Conservation (phyloP, 805 yeast genomes). For the Blastobotrys attinorum region DNA sequence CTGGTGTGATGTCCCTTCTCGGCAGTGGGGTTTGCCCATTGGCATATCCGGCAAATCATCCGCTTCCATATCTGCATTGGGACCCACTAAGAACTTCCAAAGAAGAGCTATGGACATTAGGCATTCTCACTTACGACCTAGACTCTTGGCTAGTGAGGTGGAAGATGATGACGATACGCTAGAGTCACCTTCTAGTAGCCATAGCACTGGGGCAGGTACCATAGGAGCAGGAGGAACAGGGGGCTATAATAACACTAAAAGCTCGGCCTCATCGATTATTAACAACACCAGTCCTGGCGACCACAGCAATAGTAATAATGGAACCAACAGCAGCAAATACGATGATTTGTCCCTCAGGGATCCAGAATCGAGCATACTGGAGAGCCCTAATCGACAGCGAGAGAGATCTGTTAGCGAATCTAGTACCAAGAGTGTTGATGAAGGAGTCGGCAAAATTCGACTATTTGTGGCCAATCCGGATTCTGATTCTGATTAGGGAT, state of each 20-base stretch:
- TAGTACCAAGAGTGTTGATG: slow-evolving; percentile 26
- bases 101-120: slow-evolving; percentile 31
- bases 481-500: slow-evolving; percentile 22
- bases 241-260: background rate
- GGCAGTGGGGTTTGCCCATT: slow-evolving; percentile 24
- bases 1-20: slow-evolving; percentile 22
- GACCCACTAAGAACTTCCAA: slow-evolving; percentile 23
- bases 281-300: background rate
- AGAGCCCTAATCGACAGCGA: background rate
- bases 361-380: background rate
- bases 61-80: slow-evolving; percentile 10
- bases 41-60: slow-evolving; percentile 19
- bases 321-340: slow-evolving; percentile 1
- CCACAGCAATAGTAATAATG: slow-evolving; percentile 3
- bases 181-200: slow-evolving; percentile 1
- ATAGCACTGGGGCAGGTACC: no score
- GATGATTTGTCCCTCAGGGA: background rate
- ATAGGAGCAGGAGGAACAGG: slow-evolving; percentile 3
- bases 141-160: slow-evolving; percentile 67
- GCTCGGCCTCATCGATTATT: slow-evolving; percentile 1
- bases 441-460: slow-evolving; percentile 27
- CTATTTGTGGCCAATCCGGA: slow-evolving; percentile 35
- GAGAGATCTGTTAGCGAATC: slow-evolving; percentile 17
- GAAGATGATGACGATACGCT: slow-evolving; percentile 47
- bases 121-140: slow-evolving; percentile 39